Base-by-base conservation (phyloP, 441 rosid genomes). In the Codiaeum variegatum region DNA sequence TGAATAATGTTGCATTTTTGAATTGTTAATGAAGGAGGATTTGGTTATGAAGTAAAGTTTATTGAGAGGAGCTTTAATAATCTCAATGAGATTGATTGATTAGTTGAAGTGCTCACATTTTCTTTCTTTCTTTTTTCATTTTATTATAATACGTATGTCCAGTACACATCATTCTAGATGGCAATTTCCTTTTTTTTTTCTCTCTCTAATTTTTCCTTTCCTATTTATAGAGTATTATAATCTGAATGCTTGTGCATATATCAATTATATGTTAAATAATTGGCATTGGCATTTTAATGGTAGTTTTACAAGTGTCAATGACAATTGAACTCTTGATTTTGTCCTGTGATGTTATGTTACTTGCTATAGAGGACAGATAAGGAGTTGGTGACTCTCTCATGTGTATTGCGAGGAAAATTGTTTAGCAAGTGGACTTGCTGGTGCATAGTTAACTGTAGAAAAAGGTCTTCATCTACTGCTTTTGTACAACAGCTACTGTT, bases 331-430 rank as follows among this genome's bases (percentile, higher is more conserved):
- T 66, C 28, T 54, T 59, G 67, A 73, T 72, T 49, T 49, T 73
- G 51, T 67, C 21, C 24, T 73, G 42, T 56, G 40, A 70, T 78
- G 36, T 42, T 19, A 55, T 31, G 12, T 26, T 29, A 32, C n/a
- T 69, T 72, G 38, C 64, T 52, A 52, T 60, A 93, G 99, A 88
- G 91, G 84, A 85, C 78, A 28, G 87, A 85, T 24, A 49, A 82
- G 84, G 90, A 91, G 64, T 89, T 88, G 9, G 84, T 87, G 74
- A 85, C 82, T 15, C n/a, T n/a, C n/a, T n/a, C n/a, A n/a, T n/a
- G n/a, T n/a, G n/a, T n/a, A n/a, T n/a, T n/a, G n/a, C n/a, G n/a
- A n/a, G n/a, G n/a, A n/a, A n/a, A n/a, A n/a, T n/a, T n/a, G n/a
- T n/a, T n/a, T n/a, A n/a, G n/a, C n/a, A n/a, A n/a, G n/a, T n/a